Evolutionary conservation across 1,284 basidiomycete species (phyloP), one percentile per base, ranked within the genome.

Genomic region (Chiua sp.): DNA sequence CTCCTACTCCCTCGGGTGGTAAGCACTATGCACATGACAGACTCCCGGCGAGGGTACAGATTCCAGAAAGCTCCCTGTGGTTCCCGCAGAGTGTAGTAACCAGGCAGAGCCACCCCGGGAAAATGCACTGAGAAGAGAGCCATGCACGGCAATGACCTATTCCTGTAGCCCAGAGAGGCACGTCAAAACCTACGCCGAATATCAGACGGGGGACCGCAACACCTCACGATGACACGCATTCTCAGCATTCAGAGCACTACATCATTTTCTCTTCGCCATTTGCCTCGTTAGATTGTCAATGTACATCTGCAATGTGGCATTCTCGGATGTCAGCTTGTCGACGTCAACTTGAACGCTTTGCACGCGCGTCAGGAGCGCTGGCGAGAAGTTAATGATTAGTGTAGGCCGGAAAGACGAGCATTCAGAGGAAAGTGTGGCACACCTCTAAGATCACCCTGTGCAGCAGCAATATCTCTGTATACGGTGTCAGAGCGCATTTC

Each of bases 281-380:
- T 93, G 88, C 70, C 90, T 82, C 0, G 92, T 94, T 63, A 94
- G 72, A 67, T 94, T 94, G 72, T 94, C 92, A 68, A 94, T 93
- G 70, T 94, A 94, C 85, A 89, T 90, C 72, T 94, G 92, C 57
- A 94, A 76, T 7, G 88, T 93, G 63, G 88, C 87, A 66, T 94
- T 94, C 58, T 89, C 90, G 1, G 90, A 88, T 3, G 81, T 78
- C 23, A 94, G 79, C 72, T 91, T 93, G 61, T 91, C 88, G 20
- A 91, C 82, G 65, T 94, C 92, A 57, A 79, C 80, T 73, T 93
- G 89, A 7, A 91, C 87, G 23, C 78, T 75, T 63, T 88, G 83
- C 2, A 90, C 87, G 59, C 89, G 84, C n/a, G 79, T 78, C 33
- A 91, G 71, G 61, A 93, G 80, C 56, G 85, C 92, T 94, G 61